Evolutionary conservation across 192 early-diverging fungal genomes (phyloP).

Genomic region (Chytriomyces sp.): DNA sequence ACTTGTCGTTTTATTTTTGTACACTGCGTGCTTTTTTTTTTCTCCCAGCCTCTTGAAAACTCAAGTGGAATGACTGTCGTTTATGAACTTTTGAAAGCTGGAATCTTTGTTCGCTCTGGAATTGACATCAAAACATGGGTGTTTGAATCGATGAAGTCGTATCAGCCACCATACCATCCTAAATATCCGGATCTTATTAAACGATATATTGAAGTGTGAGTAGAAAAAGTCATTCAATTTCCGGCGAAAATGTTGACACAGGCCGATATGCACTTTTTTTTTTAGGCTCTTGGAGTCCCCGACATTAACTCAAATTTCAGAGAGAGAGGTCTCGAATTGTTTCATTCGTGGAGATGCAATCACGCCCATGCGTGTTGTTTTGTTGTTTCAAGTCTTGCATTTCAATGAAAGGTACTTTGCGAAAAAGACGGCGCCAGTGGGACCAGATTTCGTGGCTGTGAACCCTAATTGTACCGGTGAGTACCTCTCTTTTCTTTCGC

Average conservation of each 20-base stretch:
- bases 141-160: background rate
- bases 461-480: slow-evolving; percentile 11
- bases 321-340: slow-evolving; percentile 13
- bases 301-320: slow-evolving; percentile 21
- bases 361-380: slow-evolving; percentile 2
- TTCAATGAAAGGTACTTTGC: slow-evolving; percentile 21
- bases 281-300: background rate
- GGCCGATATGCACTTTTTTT: too few species aligned
- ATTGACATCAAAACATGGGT: slow-evolving; percentile 38
- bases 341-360: background rate
- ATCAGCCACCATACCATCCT: slow-evolving; percentile 10
- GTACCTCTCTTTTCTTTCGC: background rate
- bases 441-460: background rate
- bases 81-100: slow-evolving; percentile 33
- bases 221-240: background rate
- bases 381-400: slow-evolving; percentile 23
- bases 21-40: background rate
- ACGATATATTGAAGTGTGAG: slow-evolving; percentile 28
- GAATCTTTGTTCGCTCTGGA: slow-evolving; percentile 4
- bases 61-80: slow-evolving; percentile 24
- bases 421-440: background rate
- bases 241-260: too few species aligned
- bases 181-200: slow-evolving; percentile 23
- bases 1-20: background rate
- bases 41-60: background rate